These are phyloP conservation scores for Barnettozyma pratensis DNA, from an alignment of 805 yeast species.

Conservation along the genomic window DNA sequence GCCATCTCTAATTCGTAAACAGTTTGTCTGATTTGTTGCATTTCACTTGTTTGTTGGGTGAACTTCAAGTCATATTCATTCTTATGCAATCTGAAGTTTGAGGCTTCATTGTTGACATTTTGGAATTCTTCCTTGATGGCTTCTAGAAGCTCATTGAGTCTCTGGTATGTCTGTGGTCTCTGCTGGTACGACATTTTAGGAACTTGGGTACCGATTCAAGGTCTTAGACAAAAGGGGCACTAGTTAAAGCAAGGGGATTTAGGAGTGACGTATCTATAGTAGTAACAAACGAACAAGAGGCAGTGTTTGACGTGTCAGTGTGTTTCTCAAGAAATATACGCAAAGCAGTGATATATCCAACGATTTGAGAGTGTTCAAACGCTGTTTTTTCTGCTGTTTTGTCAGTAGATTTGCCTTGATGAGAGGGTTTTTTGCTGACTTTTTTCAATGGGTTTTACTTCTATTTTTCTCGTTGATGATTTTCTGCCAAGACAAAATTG, in stretches of 20 bases:
- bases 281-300: not conserved
- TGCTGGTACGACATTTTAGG: conserved; percentile 24
- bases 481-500: conserved; percentile 6
- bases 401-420: too few species aligned
- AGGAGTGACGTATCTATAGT: not conserved
- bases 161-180: conserved; percentile 27
- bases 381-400: not conserved
- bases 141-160: conserved; percentile 76
- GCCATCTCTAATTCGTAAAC: conserved; percentile 92
- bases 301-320: too few species aligned
- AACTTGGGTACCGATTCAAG: not conserved
- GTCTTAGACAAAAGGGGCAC: not conserved
- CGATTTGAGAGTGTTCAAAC: too few species aligned
- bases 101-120: conserved; percentile 77
- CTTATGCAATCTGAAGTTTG: conserved; percentile 80
- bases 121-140: conserved; percentile 92
- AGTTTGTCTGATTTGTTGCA: conserved; percentile 90
- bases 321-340: too few species aligned
- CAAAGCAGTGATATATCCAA: too few species aligned
- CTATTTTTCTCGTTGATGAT: conserved; percentile 5
- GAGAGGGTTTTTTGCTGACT: not conserved
- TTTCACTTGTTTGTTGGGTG: conserved; percentile 86
- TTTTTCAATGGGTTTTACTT: not conserved
- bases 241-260: not conserved
- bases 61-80: conserved; percentile 89